Evolutionary conservation across 768 basidiomycete genomes (phyloP), one percentile per base, ranked within the genome.

Genomic region (Naganishia kalamii): DNA sequence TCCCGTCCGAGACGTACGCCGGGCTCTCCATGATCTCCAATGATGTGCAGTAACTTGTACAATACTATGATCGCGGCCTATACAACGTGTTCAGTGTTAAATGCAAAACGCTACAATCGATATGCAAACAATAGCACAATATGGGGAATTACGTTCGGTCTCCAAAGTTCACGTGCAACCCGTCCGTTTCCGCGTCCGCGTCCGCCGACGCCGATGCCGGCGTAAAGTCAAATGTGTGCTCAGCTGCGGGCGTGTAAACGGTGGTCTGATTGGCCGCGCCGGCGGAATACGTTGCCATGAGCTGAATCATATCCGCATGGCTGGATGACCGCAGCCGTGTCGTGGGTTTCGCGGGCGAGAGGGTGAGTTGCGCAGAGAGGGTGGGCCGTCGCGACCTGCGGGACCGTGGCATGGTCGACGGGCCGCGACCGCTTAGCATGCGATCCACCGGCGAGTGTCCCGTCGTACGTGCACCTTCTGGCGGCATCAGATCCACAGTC

Each of bases 231-330:
- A 40, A 40, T 19, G 23, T 13, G 8, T 4, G 1, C 40, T 57
- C 54, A 33, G 13, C 23, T 1, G 35, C 69, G 0, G 76, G 72
- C 23, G 69, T 70, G 62, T 72, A 74, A 3, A 77, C 71, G 4
- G 70, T 70, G 17, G 76, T 77, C 67, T 72, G 70, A 60, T 75
- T 74, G 27, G 76, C 75, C 37, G 75, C 73, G 3, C 76, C 76
- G 15, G 70, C 69, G 61, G 70, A 68, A 63, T 77, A 77, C 6
- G 75, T 71, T 35, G 75, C 74, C 4, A 77, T 72, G 29, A 77
- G 66, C 37, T 70, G 43, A 37, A 70, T 66, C 19, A 77, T 75
- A 60, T 77, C 75, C 13, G 70, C 69, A 67, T 77, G 74, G 49
- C 72, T 74, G 33, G 68, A 49, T 35, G 70, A 72, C 35, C 75